Conservation (phyloP, 2,329 filamentous ascomycete genomes). For the Venturia effusa region DNA sequence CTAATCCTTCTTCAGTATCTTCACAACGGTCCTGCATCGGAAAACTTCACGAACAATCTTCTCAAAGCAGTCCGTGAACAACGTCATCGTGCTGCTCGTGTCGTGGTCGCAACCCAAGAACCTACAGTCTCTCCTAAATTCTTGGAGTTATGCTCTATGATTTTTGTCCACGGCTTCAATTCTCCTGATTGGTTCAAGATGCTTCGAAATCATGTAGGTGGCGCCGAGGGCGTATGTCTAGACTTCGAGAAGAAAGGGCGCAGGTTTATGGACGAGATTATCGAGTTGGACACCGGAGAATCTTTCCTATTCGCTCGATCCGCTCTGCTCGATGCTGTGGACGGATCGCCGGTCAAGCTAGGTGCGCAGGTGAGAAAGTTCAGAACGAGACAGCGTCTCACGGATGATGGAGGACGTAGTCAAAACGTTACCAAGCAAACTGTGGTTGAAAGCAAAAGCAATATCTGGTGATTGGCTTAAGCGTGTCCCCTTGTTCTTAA, state of each 20-base stretch:
- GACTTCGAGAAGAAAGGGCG: background rate
- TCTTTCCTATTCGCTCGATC: conserved; percentile 22
- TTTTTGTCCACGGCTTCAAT: conserved; percentile 61
- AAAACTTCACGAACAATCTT: conserved; percentile 6
- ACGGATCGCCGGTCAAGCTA: background rate
- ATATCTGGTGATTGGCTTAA: no score
- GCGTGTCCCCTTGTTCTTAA: no score
- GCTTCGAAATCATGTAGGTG: conserved; percentile 38
- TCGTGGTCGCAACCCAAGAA: conserved; percentile 68
- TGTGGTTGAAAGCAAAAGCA: no score
- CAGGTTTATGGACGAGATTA: conserved; percentile 18
- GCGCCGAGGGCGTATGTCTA: conserved; percentile 14
- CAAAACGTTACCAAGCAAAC: background rate
- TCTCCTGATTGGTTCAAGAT: conserved; percentile 51
- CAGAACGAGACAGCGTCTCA: background rate
- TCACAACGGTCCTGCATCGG: background rate
- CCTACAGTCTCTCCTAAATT: conserved; percentile 59
- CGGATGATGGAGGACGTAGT: background rate
- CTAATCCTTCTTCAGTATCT: background rate
- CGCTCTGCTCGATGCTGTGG: conserved; percentile 15
- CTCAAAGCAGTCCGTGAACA: conserved; percentile 36
- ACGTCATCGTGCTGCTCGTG: conserved; percentile 54
- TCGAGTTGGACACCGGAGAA: conserved; percentile 21
- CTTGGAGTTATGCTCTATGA: conserved; percentile 61
- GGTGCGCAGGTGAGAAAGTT: background rate